These are phyloP conservation scores for Fusarium hainanense DNA, from an alignment of 2,329 filamentous ascomycete species.

Conservation along the genomic window DNA sequence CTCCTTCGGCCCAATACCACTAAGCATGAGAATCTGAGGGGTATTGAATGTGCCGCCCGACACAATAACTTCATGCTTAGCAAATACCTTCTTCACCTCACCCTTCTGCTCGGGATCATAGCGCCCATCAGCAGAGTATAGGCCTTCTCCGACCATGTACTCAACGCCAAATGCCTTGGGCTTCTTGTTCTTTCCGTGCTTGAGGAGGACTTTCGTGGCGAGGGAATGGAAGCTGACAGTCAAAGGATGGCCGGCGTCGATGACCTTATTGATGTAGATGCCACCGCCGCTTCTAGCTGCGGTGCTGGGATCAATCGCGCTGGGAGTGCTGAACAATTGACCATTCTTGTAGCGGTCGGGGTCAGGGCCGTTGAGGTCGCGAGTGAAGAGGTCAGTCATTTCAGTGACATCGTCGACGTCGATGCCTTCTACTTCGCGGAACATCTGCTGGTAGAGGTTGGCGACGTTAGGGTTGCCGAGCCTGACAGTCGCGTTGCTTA, in stretches of 20 bases:
- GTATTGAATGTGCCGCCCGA: slow-evolving; percentile 1
- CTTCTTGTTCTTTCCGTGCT: not conserved
- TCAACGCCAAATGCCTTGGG: not conserved
- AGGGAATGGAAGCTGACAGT: slow-evolving; percentile 10
- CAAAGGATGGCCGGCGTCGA: slow-evolving; percentile 2
- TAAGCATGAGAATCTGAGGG: not conserved
- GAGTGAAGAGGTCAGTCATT: not conserved
- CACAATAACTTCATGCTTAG: slow-evolving; percentile 6
- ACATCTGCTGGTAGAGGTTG: not conserved
- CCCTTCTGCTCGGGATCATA: slow-evolving; percentile 2
- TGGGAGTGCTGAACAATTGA: not conserved
- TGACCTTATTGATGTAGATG: slow-evolving; percentile 6
- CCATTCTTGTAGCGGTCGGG: not conserved
- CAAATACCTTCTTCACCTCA: not conserved
- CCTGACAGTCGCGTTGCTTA: not conserved
- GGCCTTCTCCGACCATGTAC: not conserved
- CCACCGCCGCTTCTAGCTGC: not conserved
- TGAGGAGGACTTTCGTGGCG: not conserved
- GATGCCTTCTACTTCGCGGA: not conserved
- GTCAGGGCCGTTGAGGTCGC: not conserved
- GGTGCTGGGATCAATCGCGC: not conserved
- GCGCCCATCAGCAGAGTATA: slow-evolving; percentile 10
- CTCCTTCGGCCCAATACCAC: not conserved
- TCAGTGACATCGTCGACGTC: not conserved
- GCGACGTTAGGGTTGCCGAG: not conserved